These are phyloP conservation scores for Ophiostoma himal-ulmi DNA, from an alignment of 2,329 filamentous ascomycete genomes.

Conservation along the genomic window DNA sequence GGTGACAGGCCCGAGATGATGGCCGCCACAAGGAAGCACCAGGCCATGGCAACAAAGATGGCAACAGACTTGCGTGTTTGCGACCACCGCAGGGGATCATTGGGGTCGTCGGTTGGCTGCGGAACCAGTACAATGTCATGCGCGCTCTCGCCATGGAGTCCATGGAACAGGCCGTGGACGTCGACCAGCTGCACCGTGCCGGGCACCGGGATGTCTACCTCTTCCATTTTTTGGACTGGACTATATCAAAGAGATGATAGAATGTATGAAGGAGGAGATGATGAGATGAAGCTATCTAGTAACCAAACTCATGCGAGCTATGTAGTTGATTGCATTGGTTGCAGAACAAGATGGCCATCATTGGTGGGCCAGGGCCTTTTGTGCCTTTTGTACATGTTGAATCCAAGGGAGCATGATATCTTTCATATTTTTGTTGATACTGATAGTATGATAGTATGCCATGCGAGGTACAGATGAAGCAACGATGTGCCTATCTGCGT, in stretches of 20 bases:
- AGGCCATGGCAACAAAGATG: neutral
- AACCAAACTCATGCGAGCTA: neutral
- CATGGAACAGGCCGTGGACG: constrained; percentile 4
- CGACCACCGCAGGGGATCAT: constrained; percentile 7
- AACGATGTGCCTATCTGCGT: neutral
- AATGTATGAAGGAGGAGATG: neutral
- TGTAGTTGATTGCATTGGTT: neutral
- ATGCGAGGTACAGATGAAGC: neutral
- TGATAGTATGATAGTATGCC: neutral
- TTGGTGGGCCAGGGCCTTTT: neutral
- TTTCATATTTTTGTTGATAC: neutral
- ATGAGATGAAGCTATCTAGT: neutral
- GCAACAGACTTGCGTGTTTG: neutral
- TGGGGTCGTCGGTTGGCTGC: constrained; percentile 3
- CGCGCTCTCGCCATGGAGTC: neutral
- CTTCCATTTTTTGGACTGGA: neutral
- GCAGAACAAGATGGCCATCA: neutral
- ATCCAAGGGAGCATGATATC: neutral
- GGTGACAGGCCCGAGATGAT: constrained; percentile 2
- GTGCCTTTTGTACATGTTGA: constrained; percentile 2
- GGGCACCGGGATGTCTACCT: neutral
- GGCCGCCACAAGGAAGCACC: constrained; percentile 4
- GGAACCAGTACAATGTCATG: constrained; percentile 8
- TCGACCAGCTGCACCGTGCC: constrained; percentile 11
- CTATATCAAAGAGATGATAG: neutral